A percentile compares a stretch with the other conserved stretches of the same genome.
Conservation (phyloP, 139 green algal species). For the Mesotaenium endlicherianum region DNA sequence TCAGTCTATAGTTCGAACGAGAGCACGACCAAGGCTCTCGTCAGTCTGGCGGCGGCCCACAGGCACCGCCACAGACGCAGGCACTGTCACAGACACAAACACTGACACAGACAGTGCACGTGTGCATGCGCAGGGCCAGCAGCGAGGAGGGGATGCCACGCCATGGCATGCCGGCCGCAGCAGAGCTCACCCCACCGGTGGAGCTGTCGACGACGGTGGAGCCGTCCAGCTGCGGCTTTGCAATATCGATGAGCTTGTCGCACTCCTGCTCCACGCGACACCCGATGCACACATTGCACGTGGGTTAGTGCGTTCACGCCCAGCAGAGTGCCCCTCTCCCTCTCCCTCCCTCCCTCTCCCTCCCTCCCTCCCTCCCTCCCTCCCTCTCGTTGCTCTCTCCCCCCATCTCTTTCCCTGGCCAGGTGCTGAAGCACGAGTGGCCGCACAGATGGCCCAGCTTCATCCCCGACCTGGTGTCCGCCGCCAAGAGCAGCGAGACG, state of each 20-base stretch:
- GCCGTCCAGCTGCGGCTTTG: not conserved
- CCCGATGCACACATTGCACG: not conserved
- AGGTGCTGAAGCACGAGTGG: not conserved
- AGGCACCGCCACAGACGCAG: not conserved
- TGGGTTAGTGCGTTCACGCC: not conserved
- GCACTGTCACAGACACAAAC: not conserved
- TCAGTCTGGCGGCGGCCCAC: too few relatives aligned
- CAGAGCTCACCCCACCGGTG: conserved; percentile 6
- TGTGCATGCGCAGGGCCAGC: not conserved
- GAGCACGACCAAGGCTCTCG: too few relatives aligned
- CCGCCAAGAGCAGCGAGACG: conserved; percentile 85
- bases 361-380: not conserved
- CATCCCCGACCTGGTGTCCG: conserved; percentile 31
- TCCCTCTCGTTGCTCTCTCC: not conserved
- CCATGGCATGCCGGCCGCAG: not conserved
- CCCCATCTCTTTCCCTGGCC: not conserved
- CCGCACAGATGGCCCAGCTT: not conserved
- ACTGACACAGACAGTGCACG: not conserved
- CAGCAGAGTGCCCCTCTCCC: not conserved
- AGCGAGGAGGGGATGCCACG: not conserved
- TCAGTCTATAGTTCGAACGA: too few relatives aligned
- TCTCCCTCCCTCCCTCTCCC: not conserved
- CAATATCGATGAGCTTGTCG: conserved; percentile 6
- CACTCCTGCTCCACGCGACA: conserved; percentile 14
- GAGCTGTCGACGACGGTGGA: conserved; percentile 32